A percentile compares a stretch with the other conserved stretches of the same genome.
phyloP scores from a whole-genome alignment of 2,329 filamentous ascomycete species.

The Clonostachys rhizophaga region DNA sequence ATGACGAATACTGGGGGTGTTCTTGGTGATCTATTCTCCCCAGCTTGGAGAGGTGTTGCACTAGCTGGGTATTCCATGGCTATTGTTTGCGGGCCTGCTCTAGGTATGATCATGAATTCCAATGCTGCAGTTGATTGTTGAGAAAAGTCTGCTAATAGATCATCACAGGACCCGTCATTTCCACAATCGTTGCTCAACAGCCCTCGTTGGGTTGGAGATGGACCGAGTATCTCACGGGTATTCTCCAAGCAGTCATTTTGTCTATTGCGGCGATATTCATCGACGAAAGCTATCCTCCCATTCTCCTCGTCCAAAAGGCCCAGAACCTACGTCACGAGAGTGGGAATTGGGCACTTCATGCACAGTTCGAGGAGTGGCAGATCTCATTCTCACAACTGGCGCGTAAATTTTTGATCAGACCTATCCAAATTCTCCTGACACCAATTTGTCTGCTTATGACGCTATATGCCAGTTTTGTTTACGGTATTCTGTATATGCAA shows the following conservation, averaged over 20 bases:
- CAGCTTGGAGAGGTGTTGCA: conserved; percentile 57
- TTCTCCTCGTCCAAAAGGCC: conserved; percentile 58
- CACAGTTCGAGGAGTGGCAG: conserved; percentile 66
- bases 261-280: conserved; percentile 51
- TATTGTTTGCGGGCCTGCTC: conserved; percentile 54
- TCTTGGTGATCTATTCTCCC: conserved; percentile 58
- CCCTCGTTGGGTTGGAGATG: conserved; percentile 48
- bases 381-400: conserved; percentile 55
- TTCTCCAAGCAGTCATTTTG: conserved; percentile 53
- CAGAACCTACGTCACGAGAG: conserved; percentile 53
- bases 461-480: conserved; percentile 64
- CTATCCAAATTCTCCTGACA: conserved; percentile 61
- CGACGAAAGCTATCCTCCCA: conserved; percentile 60
- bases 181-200: conserved; percentile 32
- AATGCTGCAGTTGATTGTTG: not conserved
- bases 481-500: conserved; percentile 61
- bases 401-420: conserved; percentile 63
- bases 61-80: conserved; percentile 66
- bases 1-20: conserved; percentile 69
- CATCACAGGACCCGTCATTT: conserved; percentile 37
- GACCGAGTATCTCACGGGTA: conserved; percentile 55
- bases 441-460: conserved; percentile 71
- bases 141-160: no score
- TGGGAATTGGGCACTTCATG: conserved; percentile 66
- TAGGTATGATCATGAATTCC: conserved; percentile 30